Percentiles rank a stretch among this genome's conserved stretches.
phyloP scores from a whole-genome alignment of 2,329 filamentous ascomycete genomes.

The Xylaria sp. region DNA sequence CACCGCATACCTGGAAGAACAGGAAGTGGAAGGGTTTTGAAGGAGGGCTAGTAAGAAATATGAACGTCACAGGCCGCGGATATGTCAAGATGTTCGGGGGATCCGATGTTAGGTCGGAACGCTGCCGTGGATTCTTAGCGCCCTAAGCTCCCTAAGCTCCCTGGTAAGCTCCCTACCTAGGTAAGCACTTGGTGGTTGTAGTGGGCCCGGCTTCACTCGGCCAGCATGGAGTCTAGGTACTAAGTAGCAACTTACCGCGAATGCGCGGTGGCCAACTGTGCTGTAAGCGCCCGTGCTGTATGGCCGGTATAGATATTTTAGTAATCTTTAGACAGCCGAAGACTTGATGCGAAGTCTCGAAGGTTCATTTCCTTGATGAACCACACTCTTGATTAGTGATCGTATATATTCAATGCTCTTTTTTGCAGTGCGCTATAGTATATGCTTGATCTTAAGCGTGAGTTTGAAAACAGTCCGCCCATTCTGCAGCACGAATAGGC shows the following conservation, averaged over 20 bases:
- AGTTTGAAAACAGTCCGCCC: too few species aligned
- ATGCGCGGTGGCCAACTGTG: not conserved
- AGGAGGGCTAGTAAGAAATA: not conserved
- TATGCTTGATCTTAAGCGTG: too few species aligned
- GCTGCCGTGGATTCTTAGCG: slow-evolving; percentile 1
- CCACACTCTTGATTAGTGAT: too few species aligned
- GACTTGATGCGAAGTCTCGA: not conserved
- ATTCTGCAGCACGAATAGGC: too few species aligned
- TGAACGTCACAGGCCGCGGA: slow-evolving; percentile 6
- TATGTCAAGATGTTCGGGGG: slow-evolving; percentile 16
- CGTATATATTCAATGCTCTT: too few species aligned
- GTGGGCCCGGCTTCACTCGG: slow-evolving; percentile 3
- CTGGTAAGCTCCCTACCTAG: too few species aligned
- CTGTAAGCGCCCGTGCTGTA: not conserved
- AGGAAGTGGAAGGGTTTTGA: not conserved
- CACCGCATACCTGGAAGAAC: not conserved
- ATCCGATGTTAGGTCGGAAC: slow-evolving; percentile 21
- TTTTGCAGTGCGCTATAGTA: too few species aligned
- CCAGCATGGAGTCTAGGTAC: not conserved
- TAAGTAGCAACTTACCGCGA: too few species aligned
- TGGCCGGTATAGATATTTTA: not conserved
- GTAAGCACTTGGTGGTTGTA: not conserved
- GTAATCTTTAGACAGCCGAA: not conserved
- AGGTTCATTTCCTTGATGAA: too few species aligned
- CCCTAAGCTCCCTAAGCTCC: too few species aligned